phyloP scores from a whole-genome alignment of 176 grass and related monocot genomes.

The Triticum turgidum region DNA sequence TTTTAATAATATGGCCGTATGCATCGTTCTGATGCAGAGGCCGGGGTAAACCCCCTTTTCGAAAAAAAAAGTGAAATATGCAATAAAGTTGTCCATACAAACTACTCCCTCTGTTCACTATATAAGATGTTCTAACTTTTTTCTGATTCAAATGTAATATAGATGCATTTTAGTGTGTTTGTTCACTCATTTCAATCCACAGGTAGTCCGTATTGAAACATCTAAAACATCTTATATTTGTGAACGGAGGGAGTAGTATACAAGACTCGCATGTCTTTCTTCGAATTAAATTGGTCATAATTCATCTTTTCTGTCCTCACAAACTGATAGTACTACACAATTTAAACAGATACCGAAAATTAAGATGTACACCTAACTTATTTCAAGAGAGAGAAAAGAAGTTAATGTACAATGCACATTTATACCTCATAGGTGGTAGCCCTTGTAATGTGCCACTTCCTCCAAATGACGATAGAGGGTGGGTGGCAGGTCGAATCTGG shows the following conservation, averaged over 20 bases:
- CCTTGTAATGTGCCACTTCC: neutral
- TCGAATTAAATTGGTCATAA: neutral
- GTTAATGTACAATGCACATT: neutral
- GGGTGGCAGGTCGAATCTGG: neutral
- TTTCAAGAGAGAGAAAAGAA: neutral
- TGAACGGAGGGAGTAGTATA: no score
- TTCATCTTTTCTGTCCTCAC: neutral
- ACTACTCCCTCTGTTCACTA: neutral
- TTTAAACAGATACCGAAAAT: neutral
- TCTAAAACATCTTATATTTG: no score
- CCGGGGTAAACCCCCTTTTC: no score
- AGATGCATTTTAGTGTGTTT: no score
- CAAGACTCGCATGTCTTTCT: neutral
- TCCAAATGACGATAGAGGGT: neutral
- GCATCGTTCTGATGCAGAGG: no score
- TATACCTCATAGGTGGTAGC: neutral
- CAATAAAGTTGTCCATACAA: neutral
- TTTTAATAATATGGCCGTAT: no score
- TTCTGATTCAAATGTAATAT: no score
- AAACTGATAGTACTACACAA: neutral
- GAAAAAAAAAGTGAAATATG: neutral
- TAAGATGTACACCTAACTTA: neutral
- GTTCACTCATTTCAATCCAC: no score
- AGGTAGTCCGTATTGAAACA: no score
- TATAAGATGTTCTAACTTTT: no score